Evolutionary conservation across 148 eudicot species (phyloP).

Genomic region (Arctostaphylos glauca): DNA sequence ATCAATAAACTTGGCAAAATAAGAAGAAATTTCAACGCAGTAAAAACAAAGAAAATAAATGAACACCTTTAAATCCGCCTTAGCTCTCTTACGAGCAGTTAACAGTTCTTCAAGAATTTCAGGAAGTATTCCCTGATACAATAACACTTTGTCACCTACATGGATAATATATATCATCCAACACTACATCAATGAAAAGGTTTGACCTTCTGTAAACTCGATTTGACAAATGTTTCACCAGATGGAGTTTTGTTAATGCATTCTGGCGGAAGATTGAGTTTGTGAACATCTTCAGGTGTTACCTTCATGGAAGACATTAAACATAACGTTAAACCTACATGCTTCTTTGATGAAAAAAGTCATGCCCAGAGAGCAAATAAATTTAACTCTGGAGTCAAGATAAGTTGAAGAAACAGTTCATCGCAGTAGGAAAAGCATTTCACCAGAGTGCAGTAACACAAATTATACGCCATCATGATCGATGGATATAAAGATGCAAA

Average conservation of each 20-base stretch:
- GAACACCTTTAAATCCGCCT: slow-evolving; percentile 92
- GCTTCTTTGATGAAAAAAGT: not conserved
- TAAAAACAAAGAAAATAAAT: slow-evolving; percentile 6
- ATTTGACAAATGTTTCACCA: slow-evolving; percentile 93
- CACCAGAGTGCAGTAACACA: slow-evolving; percentile 97
- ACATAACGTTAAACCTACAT: not conserved
- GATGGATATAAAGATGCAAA: slow-evolving; percentile 99
- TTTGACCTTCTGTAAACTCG: slow-evolving; percentile 82
- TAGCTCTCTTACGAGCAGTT: slow-evolving; percentile 95
- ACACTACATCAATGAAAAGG: slow-evolving; percentile 5
- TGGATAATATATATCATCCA: not conserved
- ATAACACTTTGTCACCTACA: slow-evolving; percentile 4
- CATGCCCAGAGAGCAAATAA: not conserved
- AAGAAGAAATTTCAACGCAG: slow-evolving; percentile 1
- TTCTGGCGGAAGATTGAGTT: slow-evolving; percentile 86
- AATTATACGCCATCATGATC: slow-evolving; percentile 98
- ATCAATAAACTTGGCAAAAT: not conserved
- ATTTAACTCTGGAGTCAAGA: slow-evolving; percentile 4
- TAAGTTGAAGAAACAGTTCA: not conserved
- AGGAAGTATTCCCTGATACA: slow-evolving; percentile 91
- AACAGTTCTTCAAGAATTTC: slow-evolving; percentile 99
- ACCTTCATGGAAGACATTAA: slow-evolving; percentile 50
- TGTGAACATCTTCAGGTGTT: slow-evolving; percentile 75
- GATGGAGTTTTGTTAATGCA: slow-evolving; percentile 87
- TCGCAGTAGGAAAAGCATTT: slow-evolving; percentile 10